A percentile compares a stretch with the other conserved stretches of the same genome.
phyloP scores from a whole-genome alignment of 1,284 basidiomycete species.

The Rhizoctonia solani region DNA sequence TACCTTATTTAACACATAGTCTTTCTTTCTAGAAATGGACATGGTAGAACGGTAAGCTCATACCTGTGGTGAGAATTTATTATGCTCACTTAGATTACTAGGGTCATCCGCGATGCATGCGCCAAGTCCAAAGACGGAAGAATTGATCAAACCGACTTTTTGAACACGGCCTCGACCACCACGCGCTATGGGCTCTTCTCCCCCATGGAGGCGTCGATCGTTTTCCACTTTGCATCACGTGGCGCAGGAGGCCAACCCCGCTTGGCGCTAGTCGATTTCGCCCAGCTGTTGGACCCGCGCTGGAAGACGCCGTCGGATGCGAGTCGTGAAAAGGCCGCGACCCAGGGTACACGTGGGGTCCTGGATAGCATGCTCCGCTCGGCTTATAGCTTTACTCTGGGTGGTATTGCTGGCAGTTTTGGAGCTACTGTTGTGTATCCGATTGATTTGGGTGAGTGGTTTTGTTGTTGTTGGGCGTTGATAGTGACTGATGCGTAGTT shows the following conservation, averaged over 20 bases:
- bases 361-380: constrained; percentile 62
- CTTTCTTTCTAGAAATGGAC: constrained; percentile 77
- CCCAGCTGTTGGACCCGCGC: constrained; percentile 82
- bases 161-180: constrained; percentile 70
- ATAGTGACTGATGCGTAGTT: constrained; percentile 12
- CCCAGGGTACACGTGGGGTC: constrained; percentile 47
- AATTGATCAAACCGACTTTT: constrained; percentile 82
- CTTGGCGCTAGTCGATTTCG: constrained; percentile 84
- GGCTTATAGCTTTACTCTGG: constrained; percentile 85
- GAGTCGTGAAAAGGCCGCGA: constrained; percentile 39
- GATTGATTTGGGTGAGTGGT: constrained; percentile 82
- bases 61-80: not conserved
- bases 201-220: constrained; percentile 93
- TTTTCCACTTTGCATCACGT: constrained; percentile 93
- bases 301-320: constrained; percentile 74
- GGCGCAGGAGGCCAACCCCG: constrained; percentile 65
- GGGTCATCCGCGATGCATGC: constrained; percentile 82
- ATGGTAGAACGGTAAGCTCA: constrained; percentile 79
- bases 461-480: constrained; percentile 30
- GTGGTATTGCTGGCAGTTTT: constrained; percentile 90
- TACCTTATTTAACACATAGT: constrained; percentile 34
- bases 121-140: constrained; percentile 90
- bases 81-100: constrained; percentile 43
- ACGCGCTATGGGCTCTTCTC: constrained; percentile 92
- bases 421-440: constrained; percentile 94